phyloP scores from a whole-genome alignment of 2,329 filamentous ascomycete species.

The Hypoxylon sp. region DNA sequence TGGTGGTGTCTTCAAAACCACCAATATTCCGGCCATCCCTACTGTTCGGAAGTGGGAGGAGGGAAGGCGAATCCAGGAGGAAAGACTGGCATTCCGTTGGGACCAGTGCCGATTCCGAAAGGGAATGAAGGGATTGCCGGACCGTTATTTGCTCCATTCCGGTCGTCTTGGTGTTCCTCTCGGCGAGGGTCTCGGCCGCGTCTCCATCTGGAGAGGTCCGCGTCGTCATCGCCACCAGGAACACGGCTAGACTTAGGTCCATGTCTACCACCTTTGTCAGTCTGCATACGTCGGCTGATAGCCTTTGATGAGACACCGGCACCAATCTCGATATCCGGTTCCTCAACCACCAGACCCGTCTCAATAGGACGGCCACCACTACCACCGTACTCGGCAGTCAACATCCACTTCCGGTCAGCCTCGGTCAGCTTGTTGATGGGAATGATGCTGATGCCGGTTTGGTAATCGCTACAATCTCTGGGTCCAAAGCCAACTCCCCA shows the following conservation, averaged over 20 bases:
- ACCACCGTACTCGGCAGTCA: slow-evolving; percentile 93
- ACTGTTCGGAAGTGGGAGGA: slow-evolving; percentile 49
- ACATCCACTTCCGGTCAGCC: slow-evolving; percentile 96
- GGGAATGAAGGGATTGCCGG: slow-evolving; percentile 58
- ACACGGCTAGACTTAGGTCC: slow-evolving; percentile 74
- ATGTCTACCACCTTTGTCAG: slow-evolving; percentile 75
- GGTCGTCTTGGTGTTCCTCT: slow-evolving; percentile 51
- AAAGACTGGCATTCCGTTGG: slow-evolving; percentile 67
- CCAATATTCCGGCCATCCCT: slow-evolving; percentile 17
- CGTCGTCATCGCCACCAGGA: slow-evolving; percentile 53
- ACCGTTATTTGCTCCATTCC: slow-evolving; percentile 45
- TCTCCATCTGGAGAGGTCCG: slow-evolving; percentile 51
- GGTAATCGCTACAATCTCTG: slow-evolving; percentile 96
- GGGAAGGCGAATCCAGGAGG: slow-evolving; percentile 63
- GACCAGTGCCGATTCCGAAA: slow-evolving; percentile 61
- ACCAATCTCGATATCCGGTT: slow-evolving; percentile 98
- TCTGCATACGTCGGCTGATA: slow-evolving; percentile 78
- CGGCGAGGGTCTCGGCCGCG: slow-evolving; percentile 50
- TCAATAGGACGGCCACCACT: slow-evolving; percentile 88
- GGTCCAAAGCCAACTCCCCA: slow-evolving; percentile 99
- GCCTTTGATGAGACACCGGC: slow-evolving; percentile 97
- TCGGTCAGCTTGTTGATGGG: slow-evolving; percentile 94
- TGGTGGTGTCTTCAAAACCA: slow-evolving; percentile 5
- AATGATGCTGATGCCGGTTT: slow-evolving; percentile 91
- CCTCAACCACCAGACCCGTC: slow-evolving; percentile 89